These are phyloP conservation scores for Buxus sempervirens DNA, from an alignment of 164 flowering plant species.

Conservation along the genomic window DNA sequence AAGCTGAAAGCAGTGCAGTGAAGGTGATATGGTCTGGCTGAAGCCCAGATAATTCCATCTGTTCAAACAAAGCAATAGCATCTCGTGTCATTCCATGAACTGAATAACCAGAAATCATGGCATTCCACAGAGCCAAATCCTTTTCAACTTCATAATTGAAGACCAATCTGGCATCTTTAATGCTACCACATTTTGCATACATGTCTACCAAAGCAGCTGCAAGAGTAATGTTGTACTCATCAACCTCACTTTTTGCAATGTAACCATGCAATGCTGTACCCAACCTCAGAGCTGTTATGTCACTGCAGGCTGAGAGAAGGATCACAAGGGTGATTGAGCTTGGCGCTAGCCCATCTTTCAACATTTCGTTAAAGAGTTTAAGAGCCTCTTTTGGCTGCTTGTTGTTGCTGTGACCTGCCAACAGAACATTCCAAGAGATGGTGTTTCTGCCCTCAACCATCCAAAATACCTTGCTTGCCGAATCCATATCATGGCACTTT, in stretches of 20 bases:
- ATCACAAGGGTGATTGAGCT: constrained; percentile 32
- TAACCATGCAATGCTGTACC: constrained; percentile 38
- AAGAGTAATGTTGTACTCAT: constrained; percentile 17
- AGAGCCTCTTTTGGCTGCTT: constrained; percentile 30
- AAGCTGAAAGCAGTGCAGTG: constrained; percentile 32
- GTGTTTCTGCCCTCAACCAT: constrained; percentile 32
- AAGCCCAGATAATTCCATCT: constrained; percentile 23
- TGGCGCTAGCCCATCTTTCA: constrained; percentile 30
- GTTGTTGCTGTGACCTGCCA: constrained; percentile 35
- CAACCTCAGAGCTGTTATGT: constrained; percentile 22
- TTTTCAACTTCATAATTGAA: constrained; percentile 25
- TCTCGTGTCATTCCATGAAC: constrained; percentile 34
- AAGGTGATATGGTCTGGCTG: constrained; percentile 32
- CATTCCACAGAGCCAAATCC: constrained; percentile 36
- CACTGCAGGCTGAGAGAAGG: constrained; percentile 41
- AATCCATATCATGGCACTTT: constrained; percentile 35
- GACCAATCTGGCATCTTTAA: constrained; percentile 29
- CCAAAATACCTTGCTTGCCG: constrained; percentile 33
- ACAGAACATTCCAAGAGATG: constrained; percentile 41
- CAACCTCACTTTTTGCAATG: constrained; percentile 27
- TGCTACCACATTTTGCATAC: constrained; percentile 77
- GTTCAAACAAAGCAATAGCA: constrained; percentile 27
- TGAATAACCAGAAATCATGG: constrained; percentile 33
- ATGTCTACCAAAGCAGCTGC: constrained; percentile 49
- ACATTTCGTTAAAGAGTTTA: constrained; percentile 26